Conservation (phyloP, 2,329 filamentous ascomycete genomes). For the Lachnellula subtilissima region DNA sequence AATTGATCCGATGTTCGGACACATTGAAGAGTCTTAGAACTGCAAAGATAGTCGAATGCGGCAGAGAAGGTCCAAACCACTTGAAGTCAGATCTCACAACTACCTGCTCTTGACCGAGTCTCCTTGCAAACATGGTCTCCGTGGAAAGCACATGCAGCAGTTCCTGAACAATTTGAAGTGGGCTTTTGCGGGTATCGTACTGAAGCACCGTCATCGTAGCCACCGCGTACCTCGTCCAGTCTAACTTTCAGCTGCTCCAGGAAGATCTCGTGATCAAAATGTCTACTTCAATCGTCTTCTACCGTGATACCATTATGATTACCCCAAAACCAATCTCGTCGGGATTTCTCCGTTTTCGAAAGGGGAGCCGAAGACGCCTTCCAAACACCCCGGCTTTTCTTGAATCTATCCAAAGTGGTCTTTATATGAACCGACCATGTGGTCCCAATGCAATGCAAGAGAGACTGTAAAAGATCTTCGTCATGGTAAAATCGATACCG, state of each 20-base stretch:
- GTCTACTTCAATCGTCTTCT: conserved; percentile 33
- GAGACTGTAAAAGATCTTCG: conserved; percentile 50
- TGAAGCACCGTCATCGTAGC: conserved; percentile 38
- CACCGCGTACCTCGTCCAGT: conserved; percentile 34
- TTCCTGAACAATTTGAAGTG: conserved; percentile 48
- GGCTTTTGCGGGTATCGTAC: conserved; percentile 35
- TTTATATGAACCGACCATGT: conserved; percentile 45
- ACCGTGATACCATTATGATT: conserved; percentile 23
- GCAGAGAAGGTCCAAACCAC: conserved; percentile 52
- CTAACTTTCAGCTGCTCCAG: conserved; percentile 48
- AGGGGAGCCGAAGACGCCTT: conserved; percentile 25
- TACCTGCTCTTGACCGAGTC: conserved; percentile 44
- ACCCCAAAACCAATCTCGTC: conserved; percentile 42
- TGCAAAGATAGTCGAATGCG: conserved; percentile 54
- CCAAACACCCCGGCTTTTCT: conserved; percentile 11
- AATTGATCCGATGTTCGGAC: conserved; percentile 48
- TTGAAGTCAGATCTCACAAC: conserved; percentile 52
- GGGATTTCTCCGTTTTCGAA: conserved; percentile 35
- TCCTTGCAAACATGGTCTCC: conserved; percentile 47
- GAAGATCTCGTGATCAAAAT: conserved; percentile 47
- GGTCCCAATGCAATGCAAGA: conserved; percentile 49
- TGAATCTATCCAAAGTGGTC: conserved; percentile 28
- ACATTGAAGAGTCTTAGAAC: conserved; percentile 57
- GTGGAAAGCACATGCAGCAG: conserved; percentile 52
- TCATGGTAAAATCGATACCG: conserved; percentile 57